phyloP scores from a whole-genome alignment of 805 yeast species.

The Jamesozyma lodderae region DNA sequence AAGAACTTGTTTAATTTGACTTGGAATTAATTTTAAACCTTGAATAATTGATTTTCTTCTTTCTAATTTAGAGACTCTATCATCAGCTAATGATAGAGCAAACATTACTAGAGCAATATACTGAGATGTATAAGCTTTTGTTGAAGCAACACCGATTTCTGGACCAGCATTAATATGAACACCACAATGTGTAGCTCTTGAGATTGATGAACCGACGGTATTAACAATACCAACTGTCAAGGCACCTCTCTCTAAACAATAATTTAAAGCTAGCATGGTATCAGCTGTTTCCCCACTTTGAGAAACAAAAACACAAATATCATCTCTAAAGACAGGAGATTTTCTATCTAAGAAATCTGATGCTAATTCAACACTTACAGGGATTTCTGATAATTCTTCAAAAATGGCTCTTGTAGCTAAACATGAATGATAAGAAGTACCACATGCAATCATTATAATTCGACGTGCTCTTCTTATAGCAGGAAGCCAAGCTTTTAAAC shows the following conservation, averaged over 20 bases:
- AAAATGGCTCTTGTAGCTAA: constrained; percentile 92
- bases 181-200: constrained; percentile 97
- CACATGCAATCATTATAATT: constrained; percentile 97
- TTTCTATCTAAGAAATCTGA: constrained; percentile 90
- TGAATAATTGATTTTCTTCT: constrained; percentile 82
- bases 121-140: constrained; percentile 98
- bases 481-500: constrained; percentile 73
- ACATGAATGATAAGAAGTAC: constrained; percentile 98
- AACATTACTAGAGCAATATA: constrained; percentile 94
- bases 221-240: constrained; percentile 95
- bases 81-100: constrained; percentile 91
- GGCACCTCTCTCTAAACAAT: constrained; percentile 95
- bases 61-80: constrained; percentile 61
- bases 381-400: constrained; percentile 93
- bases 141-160: constrained; percentile 98
- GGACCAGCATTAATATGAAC: constrained; percentile 99
- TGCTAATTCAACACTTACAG: constrained; percentile 86
- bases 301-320: constrained; percentile 92
- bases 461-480: constrained; percentile 92
- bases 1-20: constrained; percentile 73
- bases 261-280: constrained; percentile 87
- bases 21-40: constrained; percentile 77
- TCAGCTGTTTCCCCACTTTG: constrained; percentile 99
- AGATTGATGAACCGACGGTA: constrained; percentile 93
- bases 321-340: constrained; percentile 97